Evolutionary conservation across 2,329 filamentous ascomycete genomes (phyloP).

Genomic region (Fusarium lyarnte): DNA sequence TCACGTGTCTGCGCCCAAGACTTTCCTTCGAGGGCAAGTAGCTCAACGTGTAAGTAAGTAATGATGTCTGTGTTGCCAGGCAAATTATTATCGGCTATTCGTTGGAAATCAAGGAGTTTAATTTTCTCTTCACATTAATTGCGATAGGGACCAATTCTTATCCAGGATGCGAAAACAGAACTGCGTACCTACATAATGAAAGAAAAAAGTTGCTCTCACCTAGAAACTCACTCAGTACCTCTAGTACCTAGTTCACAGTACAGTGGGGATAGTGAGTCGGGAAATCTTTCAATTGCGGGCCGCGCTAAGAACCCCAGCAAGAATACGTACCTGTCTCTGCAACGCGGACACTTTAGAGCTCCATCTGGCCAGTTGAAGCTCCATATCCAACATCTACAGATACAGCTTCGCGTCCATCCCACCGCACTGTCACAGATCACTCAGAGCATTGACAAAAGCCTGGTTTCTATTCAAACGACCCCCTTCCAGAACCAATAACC

Average conservation of each 20-base stretch:
- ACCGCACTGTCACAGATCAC: background rate
- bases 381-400: conserved; percentile 29
- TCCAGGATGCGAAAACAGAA: background rate
- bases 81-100: background rate
- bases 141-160: background rate
- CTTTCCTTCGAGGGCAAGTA: conserved; percentile 24
- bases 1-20: conserved; percentile 41
- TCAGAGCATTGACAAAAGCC: background rate
- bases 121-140: background rate
- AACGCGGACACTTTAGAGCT: conserved; percentile 30
- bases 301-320: conserved; percentile 15
- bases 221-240: background rate
- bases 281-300: conserved; percentile 19
- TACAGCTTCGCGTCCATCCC: conserved; percentile 3
- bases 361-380: conserved; percentile 45
- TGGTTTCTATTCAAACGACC: background rate
- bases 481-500: background rate
- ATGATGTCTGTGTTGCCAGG: background rate
- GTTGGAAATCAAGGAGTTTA: background rate
- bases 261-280: conserved; percentile 11
- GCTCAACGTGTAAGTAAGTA: background rate
- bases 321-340: conserved; percentile 36
- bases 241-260: background rate
- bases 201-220: background rate
- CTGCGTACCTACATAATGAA: background rate